Base-by-base conservation (phyloP, 805 yeast genomes). In the Kurtzmaniella fragi region DNA sequence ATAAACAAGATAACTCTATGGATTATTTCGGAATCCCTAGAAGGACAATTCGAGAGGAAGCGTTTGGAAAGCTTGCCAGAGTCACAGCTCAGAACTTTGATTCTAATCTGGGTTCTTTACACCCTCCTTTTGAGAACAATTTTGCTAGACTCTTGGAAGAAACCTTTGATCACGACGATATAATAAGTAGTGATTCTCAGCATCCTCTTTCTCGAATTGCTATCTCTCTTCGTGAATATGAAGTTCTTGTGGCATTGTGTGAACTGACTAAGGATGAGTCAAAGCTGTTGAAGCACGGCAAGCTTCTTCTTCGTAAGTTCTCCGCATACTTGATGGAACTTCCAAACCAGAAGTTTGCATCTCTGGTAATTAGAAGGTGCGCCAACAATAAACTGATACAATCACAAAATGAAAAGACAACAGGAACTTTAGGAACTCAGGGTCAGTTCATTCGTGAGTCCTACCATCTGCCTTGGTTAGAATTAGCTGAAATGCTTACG, bases 221-320 rank as follows among this genome's bases (percentile, higher is more conserved):
- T 12, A 64, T 77, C 42, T 59, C 77, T 2, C 58, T 67, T 30
- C 74, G 71, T 41, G 84, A 80, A 52, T 66, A 68, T 41, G 84
- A 82, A 45, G 70, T 74, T 4, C 61, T 82, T 42, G 47, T 74
- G 33, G 84, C 87, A 0, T 57, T 83, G 20, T 76, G 82, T 43
- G 63, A 64, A 20, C 61, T 69, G 9, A 52, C 70, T 3, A 40
- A 42, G 4, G 59, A 64, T 6, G 50, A 56, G 8, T 42, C 57
- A 35, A 59, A 58, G 28, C 47, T 51, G 17, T 52, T 55, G 1
- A 50, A 45, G 5, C 73, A 71, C 34, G 78, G 76, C 11, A 52
- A 57, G 4, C 41, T 68, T 20, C 51, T 79, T 14, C 50, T 74
- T n/a, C 54, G 64, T 8, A 70, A 73, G 34, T 56, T 80, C 37